Percentiles rank a stretch among this genome's conserved stretches.
Evolutionary conservation across 148 eudicot genomes (phyloP).

Genomic region (Gaultheria prostrata): DNA sequence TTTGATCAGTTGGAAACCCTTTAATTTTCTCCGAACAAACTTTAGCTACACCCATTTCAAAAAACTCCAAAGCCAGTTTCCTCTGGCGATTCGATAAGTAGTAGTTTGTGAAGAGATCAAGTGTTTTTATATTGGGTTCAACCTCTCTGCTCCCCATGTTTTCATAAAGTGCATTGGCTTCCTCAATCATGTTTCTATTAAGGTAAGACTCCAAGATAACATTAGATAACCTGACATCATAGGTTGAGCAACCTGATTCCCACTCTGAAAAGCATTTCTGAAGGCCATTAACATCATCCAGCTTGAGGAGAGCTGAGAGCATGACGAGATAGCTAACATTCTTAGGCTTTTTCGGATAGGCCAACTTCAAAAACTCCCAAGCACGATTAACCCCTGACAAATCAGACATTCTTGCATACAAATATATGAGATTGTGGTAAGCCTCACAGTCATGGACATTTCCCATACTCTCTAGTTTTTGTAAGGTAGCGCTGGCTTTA

Average conservation of each 20-base stretch:
- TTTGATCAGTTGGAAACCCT: slow-evolving; percentile 43
- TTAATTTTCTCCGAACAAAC: slow-evolving; percentile 9
- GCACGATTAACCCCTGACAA: slow-evolving; percentile 38
- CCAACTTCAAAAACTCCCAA: slow-evolving; percentile 41
- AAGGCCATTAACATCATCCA: slow-evolving; percentile 38
- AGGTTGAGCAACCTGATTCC: slow-evolving; percentile 38
- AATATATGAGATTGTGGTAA: slow-evolving; percentile 33
- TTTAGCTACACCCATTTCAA: slow-evolving; percentile 35
- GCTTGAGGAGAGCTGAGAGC: slow-evolving; percentile 42
- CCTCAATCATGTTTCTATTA: slow-evolving; percentile 37
- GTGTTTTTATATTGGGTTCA: slow-evolving; percentile 37
- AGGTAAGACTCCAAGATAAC: slow-evolving; percentile 49
- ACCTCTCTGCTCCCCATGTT: slow-evolving; percentile 22
- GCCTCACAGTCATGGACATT: slow-evolving; percentile 24
- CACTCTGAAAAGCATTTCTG: slow-evolving; percentile 44
- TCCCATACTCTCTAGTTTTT: slow-evolving; percentile 28
- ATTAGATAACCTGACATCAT: slow-evolving; percentile 44
- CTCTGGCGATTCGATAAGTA: slow-evolving; percentile 31
- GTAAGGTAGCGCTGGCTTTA: slow-evolving; percentile 36
- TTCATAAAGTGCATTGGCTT: slow-evolving; percentile 36
- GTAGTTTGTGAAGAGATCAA: slow-evolving; percentile 25
- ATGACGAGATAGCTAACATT: slow-evolving; percentile 43
- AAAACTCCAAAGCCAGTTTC: slow-evolving; percentile 41
- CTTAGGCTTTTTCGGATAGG: slow-evolving; percentile 24
- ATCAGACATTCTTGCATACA: slow-evolving; percentile 32